Evolutionary conservation across 805 yeast genomes (phyloP), one percentile per base, ranked within the genome.

Genomic region (Yamadazyma philogaea): DNA sequence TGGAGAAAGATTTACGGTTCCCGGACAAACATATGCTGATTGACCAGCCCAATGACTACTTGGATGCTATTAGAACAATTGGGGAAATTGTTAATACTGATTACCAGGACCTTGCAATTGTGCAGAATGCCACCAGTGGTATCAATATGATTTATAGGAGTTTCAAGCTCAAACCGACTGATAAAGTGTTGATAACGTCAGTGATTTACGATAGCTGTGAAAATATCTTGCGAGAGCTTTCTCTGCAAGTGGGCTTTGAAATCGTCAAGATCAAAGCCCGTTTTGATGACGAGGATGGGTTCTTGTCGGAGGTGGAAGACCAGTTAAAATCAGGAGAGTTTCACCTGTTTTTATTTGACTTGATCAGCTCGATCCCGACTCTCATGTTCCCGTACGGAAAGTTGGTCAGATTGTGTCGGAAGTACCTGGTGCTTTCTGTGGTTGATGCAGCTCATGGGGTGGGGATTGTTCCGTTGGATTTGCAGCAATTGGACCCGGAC

Each of bases 371-470:
- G 1, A 72, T 75, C 77, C 91, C 93, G 2, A 82, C 82, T 7
- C 74, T 74, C 4, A 51, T 59, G 17, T 50, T 82, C 21, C 91
- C 93, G 1, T 83, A 70, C 56, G 70, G 72, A 45, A 54, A 64
- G 39, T 49, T 84, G 35, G 64, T 70, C 3, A 46, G 55, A 6
- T 51, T 77, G 32, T 78, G 87, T 48, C 56, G 61, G 11, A 58
- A 73, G 38, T 59, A 76, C 37, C 58, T 61, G 11, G 75, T 77
- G 4, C 46, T 80, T 35, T 77, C 86, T 3, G 59, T 81, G 33
- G 72, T 84, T 19, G 91, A 84, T 56, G 91, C 84, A 11, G 91
- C 90, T 4, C 91, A 84, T 54, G 75, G 79, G 1, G 67, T 78
- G 27, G 91, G 91, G 0, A 60, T 71, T 42, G 51, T 77, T 22